Conservation (phyloP, 2,329 filamentous ascomycete species). For the Pseudocercospora musae region DNA sequence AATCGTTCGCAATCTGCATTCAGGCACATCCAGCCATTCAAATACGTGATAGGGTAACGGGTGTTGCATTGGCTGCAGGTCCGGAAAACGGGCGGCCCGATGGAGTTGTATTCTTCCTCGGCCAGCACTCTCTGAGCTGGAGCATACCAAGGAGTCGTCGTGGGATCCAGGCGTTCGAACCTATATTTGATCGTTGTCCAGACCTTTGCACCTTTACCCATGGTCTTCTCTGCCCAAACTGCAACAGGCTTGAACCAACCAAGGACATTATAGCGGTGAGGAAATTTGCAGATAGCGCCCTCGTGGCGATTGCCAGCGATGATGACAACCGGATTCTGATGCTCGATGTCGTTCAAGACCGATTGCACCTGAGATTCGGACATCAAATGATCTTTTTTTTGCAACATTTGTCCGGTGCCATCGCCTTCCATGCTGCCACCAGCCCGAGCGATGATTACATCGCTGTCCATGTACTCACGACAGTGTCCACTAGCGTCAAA, state of each 20-base stretch:
- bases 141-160: constrained; percentile 48
- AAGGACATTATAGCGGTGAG: constrained; percentile 62
- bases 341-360: constrained; percentile 47
- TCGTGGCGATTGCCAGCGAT: constrained; percentile 52
- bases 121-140: constrained; percentile 14
- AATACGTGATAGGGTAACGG: constrained; percentile 39
- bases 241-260: constrained; percentile 67
- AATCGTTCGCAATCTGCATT: constrained; percentile 51
- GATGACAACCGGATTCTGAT: constrained; percentile 51
- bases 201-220: constrained; percentile 31
- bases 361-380: constrained; percentile 37
- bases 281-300: constrained; percentile 49
- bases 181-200: constrained; percentile 55
- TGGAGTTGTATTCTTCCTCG: neutral
- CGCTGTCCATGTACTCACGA: constrained; percentile 57
- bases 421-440: constrained; percentile 55
- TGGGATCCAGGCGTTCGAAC: constrained; percentile 60
- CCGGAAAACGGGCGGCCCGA: constrained; percentile 32
- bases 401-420: constrained; percentile 46
- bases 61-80: constrained; percentile 34
- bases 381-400: constrained; percentile 46
- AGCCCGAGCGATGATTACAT: constrained; percentile 62
- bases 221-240: constrained; percentile 62
- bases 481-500: constrained; percentile 53
- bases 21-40: constrained; percentile 58